Percentiles rank a stretch among this genome's conserved stretches.
These are phyloP conservation scores for Epichloe gansuensis DNA, from an alignment of 2,329 filamentous ascomycete genomes.

Conservation along the genomic window DNA sequence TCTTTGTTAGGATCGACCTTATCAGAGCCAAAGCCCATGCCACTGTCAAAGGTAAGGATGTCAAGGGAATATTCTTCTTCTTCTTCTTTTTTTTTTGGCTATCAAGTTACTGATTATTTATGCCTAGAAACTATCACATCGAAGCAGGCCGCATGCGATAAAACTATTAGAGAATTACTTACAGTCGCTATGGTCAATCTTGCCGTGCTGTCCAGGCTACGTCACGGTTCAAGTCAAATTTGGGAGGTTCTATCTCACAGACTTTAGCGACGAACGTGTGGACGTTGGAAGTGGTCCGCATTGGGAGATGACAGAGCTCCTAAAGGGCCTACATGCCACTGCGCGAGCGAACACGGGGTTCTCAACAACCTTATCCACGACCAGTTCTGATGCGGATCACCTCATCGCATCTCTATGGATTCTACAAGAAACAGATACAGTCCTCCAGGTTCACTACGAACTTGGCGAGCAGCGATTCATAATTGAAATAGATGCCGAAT, in stretches of 20 bases:
- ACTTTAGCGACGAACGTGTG: constrained; percentile 10
- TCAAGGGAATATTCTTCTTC: neutral
- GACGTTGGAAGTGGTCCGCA: constrained; percentile 10
- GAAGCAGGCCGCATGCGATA: constrained; percentile 7
- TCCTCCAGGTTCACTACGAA: constrained; percentile 16
- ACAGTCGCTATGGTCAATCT: constrained; percentile 8
- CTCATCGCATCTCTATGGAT: constrained; percentile 9
- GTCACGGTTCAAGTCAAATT: constrained; percentile 15
- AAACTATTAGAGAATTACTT: constrained; percentile 5
- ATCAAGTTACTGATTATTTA: neutral
- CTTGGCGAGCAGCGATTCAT: constrained; percentile 5
- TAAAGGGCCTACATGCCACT: neutral
- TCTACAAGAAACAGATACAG: constrained; percentile 9
- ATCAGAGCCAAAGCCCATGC: neutral
- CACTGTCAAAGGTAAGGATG: neutral
- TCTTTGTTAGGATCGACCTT: neutral
- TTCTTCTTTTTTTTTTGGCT: neutral
- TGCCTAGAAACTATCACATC: neutral
- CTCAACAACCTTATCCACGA: constrained; percentile 16
- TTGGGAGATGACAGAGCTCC: constrained; percentile 7
- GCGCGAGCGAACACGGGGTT: constrained; percentile 11
- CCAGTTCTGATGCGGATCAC: constrained; percentile 13
- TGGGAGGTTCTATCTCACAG: constrained; percentile 17
- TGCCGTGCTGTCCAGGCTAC: constrained; percentile 14
- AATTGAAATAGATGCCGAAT: constrained; percentile 17